phyloP scores from a whole-genome alignment of 2,329 filamentous ascomycete genomes.

The Pyrenochaeta sp. region DNA sequence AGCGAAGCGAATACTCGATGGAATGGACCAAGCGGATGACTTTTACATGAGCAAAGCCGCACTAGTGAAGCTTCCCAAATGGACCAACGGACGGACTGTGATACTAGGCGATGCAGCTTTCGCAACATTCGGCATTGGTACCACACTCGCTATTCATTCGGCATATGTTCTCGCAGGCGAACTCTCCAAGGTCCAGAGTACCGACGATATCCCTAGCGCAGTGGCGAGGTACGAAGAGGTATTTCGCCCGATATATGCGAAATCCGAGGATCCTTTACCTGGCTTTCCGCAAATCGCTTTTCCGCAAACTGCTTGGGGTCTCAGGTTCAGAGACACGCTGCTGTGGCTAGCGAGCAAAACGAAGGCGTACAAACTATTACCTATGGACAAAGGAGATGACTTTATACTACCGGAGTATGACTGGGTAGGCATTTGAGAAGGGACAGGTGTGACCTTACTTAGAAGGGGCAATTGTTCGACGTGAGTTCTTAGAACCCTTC shows the following conservation, averaged over 20 bases:
- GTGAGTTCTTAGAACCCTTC: not conserved
- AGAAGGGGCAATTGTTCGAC: not conserved
- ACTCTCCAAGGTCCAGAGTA: slow-evolving; percentile 28
- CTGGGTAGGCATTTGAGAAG: slow-evolving; percentile 6
- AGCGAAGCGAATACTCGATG: slow-evolving; percentile 53
- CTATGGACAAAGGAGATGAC: slow-evolving; percentile 1
- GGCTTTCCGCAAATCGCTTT: slow-evolving; percentile 34
- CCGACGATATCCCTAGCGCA: slow-evolving; percentile 27
- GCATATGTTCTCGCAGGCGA: slow-evolving; percentile 53
- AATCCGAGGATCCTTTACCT: slow-evolving; percentile 15
- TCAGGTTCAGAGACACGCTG: slow-evolving; percentile 19
- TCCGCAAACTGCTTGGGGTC: slow-evolving; percentile 43
- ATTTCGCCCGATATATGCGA: slow-evolving; percentile 25
- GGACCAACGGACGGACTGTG: slow-evolving; percentile 58
- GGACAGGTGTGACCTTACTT: not conserved
- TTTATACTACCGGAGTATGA: slow-evolving; percentile 11
- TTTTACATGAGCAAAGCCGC: slow-evolving; percentile 59
- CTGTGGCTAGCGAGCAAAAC: slow-evolving; percentile 12
- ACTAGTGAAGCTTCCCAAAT: slow-evolving; percentile 56
- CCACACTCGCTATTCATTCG: slow-evolving; percentile 48
- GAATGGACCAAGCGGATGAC: slow-evolving; percentile 52
- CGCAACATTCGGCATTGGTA: slow-evolving; percentile 41
- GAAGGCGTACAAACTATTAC: slow-evolving; percentile 11
- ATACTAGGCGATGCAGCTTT: slow-evolving; percentile 64
- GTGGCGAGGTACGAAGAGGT: slow-evolving; percentile 31